Evolutionary conservation across 768 basidiomycete genomes (phyloP).

Genomic region (Auriscalpium microsporum): DNA sequence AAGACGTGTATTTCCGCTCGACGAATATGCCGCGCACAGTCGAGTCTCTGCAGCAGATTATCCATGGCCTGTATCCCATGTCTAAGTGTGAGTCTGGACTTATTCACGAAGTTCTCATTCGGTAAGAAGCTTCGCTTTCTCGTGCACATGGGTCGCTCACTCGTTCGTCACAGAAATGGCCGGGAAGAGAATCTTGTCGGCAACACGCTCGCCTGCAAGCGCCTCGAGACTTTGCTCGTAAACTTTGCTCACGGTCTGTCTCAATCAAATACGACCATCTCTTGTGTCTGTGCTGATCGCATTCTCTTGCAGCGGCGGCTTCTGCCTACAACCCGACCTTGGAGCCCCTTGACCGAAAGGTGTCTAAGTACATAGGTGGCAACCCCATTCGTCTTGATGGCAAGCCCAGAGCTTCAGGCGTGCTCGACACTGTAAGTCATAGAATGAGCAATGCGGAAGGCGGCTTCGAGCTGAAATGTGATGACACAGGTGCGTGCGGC

Average conservation of each 20-base stretch:
- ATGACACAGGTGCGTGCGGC: conserved; percentile 52
- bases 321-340: conserved; percentile 53
- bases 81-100: conserved; percentile 36
- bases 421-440: conserved; percentile 56
- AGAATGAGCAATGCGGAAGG: background rate
- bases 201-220: conserved; percentile 61
- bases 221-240: conserved; percentile 51
- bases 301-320: conserved; percentile 45
- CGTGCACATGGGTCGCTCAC: background rate
- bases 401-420: conserved; percentile 63
- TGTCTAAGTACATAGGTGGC: conserved; percentile 64
- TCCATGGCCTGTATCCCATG: conserved; percentile 64
- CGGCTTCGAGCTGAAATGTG: background rate
- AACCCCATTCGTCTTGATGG: conserved; percentile 69
- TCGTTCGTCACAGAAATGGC: conserved; percentile 38
- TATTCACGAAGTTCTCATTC: conserved; percentile 43
- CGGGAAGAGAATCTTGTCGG: conserved; percentile 66
- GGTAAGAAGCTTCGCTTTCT: conserved; percentile 31
- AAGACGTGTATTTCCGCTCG: conserved; percentile 57
- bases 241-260: conserved; percentile 56
- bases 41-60: conserved; percentile 64
- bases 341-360: conserved; percentile 48
- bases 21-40: conserved; percentile 75
- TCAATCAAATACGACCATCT: background rate
- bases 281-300: background rate